A percentile compares a stretch with the other conserved stretches of the same genome.
Evolutionary conservation across 164 flowering plant genomes (phyloP).

Genomic region (Tinospora cordifolia): DNA sequence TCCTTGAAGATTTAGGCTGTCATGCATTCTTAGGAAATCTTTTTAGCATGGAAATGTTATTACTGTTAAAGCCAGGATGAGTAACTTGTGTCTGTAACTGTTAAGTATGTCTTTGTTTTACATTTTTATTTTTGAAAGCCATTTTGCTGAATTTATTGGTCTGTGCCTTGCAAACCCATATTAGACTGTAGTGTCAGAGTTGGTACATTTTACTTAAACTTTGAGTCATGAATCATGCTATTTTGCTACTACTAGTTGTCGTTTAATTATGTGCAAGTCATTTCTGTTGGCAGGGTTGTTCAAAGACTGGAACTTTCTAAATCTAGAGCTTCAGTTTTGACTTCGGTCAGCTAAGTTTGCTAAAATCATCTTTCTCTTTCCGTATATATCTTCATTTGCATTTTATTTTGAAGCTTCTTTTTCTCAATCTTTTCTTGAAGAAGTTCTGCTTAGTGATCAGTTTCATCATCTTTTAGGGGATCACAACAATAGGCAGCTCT

Average conservation of each 20-base stretch:
- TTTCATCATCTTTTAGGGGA: constrained; percentile 41
- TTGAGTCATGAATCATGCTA: background rate
- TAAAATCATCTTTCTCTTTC: background rate
- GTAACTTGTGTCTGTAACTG: background rate
- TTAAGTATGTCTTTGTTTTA: background rate
- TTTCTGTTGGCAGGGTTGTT: constrained; percentile 55
- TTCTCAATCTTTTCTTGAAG: background rate
- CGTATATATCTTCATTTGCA: background rate
- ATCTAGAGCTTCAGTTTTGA: constrained; percentile 88
- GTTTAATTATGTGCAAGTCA: background rate
- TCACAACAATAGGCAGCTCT: constrained; percentile 71
- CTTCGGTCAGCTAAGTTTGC: constrained; percentile 60
- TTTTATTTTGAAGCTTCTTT: background rate
- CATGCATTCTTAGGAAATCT: background rate
- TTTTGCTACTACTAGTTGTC: background rate
- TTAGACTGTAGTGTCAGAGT: no score
- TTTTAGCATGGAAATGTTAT: background rate
- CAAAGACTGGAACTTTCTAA: constrained; percentile 89
- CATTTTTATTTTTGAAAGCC: no score
- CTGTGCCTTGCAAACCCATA: no score
- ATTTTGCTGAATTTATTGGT: no score
- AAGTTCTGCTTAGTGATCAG: constrained; percentile 2
- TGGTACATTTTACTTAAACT: background rate
- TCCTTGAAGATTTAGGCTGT: background rate
- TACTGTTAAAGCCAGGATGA: background rate